Evolutionary conservation across 345 rosid species (phyloP).

Genomic region (Sisymbrium irio): DNA sequence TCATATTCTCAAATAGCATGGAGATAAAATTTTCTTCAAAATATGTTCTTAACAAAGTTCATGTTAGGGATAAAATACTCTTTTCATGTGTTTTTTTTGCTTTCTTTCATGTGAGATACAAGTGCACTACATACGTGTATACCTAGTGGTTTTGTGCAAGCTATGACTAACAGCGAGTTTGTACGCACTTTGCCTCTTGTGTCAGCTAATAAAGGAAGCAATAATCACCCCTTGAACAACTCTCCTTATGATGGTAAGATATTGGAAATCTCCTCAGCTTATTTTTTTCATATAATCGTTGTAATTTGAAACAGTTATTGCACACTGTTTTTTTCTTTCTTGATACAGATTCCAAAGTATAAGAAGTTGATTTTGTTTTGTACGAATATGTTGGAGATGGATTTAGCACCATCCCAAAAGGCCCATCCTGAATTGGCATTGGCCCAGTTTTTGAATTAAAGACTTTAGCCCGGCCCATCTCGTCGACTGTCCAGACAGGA

Average conservation of each 20-base stretch:
- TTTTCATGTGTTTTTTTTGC: neutral
- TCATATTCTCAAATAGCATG: neutral
- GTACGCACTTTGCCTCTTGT: conserved; percentile 24
- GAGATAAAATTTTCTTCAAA: neutral
- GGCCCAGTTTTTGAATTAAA: too few relatives aligned
- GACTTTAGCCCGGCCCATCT: too few relatives aligned
- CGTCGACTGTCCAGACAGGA: too few relatives aligned
- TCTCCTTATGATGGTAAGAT: conserved; percentile 24
- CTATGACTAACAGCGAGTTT: conserved; percentile 14
- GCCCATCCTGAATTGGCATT: too few relatives aligned
- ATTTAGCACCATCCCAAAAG: too few relatives aligned
- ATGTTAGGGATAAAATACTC: neutral
- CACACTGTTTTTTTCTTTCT: too few relatives aligned
- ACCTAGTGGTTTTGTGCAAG: neutral
- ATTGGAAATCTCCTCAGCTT: neutral
- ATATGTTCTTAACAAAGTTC: neutral
- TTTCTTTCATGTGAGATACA: neutral
- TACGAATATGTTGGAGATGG: neutral
- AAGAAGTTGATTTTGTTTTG: neutral
- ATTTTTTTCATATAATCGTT: neutral
- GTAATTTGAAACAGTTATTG: neutral
- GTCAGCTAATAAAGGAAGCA: conserved; percentile 20
- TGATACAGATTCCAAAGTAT: too few relatives aligned
- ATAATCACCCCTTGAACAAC: neutral
- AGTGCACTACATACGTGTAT: neutral